phyloP scores from a whole-genome alignment of 2,329 filamentous ascomycete species.

The Fusarium sp. region DNA sequence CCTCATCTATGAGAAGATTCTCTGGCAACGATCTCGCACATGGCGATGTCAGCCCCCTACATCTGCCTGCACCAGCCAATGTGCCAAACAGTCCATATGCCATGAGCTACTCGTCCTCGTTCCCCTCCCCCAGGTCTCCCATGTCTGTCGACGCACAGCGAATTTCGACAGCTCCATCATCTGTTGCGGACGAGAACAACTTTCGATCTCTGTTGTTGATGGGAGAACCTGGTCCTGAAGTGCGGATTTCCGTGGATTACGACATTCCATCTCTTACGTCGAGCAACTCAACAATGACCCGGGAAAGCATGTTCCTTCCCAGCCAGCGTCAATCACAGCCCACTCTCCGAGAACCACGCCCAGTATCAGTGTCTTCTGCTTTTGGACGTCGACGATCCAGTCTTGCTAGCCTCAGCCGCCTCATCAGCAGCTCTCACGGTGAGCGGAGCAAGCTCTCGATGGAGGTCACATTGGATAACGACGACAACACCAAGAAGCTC shows the following conservation, averaged over 20 bases:
- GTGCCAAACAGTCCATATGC: conserved; percentile 73
- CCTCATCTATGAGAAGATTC: conserved; percentile 58
- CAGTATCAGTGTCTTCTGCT: conserved; percentile 69
- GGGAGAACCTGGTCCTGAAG: conserved; percentile 78
- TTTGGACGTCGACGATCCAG: conserved; percentile 79
- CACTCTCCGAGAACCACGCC: conserved; percentile 65
- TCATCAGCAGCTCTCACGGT: conserved; percentile 79
- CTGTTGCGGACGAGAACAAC: conserved; percentile 75
- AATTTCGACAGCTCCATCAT: conserved; percentile 80
- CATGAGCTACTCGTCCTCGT: conserved; percentile 71
- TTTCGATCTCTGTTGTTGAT: conserved; percentile 75
- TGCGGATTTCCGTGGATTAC: conserved; percentile 74
- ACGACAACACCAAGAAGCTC: conserved; percentile 64
- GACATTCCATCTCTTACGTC: conserved; percentile 80
- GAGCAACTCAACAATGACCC: conserved; percentile 80
- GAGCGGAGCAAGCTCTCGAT: conserved; percentile 80
- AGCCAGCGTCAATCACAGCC: conserved; percentile 61
- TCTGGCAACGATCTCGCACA: conserved; percentile 59
- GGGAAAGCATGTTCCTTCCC: conserved; percentile 67
- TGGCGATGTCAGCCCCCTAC: conserved; percentile 61
- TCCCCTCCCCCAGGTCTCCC: conserved; percentile 75
- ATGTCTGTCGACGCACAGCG: conserved; percentile 77
- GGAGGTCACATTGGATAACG: conserved; percentile 68
- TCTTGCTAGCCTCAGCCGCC: conserved; percentile 78
- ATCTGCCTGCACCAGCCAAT: conserved; percentile 57